These are phyloP conservation scores for Geranium incanum DNA, from an alignment of 441 rosid genomes.

Conservation along the genomic window DNA sequence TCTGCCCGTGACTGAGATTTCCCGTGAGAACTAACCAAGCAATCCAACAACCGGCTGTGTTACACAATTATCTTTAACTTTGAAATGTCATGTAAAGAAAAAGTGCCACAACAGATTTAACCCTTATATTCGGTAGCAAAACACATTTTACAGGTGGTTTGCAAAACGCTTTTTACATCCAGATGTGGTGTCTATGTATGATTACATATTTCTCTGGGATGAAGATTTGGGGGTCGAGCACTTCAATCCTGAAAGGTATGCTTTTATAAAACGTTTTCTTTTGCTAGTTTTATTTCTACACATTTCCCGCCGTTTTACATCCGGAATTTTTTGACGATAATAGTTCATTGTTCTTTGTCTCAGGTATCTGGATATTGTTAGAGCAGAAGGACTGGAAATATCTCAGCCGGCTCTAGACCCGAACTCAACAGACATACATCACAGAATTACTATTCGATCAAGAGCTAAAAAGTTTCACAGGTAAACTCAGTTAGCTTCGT, in stretches of 20 bases:
- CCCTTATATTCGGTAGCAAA: background rate
- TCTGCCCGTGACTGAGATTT: background rate
- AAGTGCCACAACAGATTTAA: background rate
- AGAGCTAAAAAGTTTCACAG: constrained; percentile 62
- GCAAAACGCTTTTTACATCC: constrained; percentile 97
- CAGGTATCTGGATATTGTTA: constrained; percentile 75
- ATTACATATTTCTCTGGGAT: constrained; percentile 90
- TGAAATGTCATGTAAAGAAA: background rate
- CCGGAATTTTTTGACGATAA: too few species aligned
- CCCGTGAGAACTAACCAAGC: background rate
- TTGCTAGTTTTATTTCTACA: background rate
- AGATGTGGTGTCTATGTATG: constrained; percentile 66
- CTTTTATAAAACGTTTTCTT: background rate
- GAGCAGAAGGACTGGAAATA: constrained; percentile 79
- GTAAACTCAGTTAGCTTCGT: constrained; percentile 27
- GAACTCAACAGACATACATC: constrained; percentile 85
- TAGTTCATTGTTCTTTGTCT: background rate
- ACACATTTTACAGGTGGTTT: constrained; percentile 71
- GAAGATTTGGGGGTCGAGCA: constrained; percentile 85
- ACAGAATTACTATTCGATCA: constrained; percentile 75
- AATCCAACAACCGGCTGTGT: background rate
- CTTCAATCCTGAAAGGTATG: constrained; percentile 69
- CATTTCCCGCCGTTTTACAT: too few species aligned
- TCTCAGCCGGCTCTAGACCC: constrained; percentile 95
- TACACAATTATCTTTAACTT: background rate